A percentile compares a stretch with the other conserved stretches of the same genome.
Conservation (phyloP, 345 rosid genomes). For the Linum lewisii region DNA sequence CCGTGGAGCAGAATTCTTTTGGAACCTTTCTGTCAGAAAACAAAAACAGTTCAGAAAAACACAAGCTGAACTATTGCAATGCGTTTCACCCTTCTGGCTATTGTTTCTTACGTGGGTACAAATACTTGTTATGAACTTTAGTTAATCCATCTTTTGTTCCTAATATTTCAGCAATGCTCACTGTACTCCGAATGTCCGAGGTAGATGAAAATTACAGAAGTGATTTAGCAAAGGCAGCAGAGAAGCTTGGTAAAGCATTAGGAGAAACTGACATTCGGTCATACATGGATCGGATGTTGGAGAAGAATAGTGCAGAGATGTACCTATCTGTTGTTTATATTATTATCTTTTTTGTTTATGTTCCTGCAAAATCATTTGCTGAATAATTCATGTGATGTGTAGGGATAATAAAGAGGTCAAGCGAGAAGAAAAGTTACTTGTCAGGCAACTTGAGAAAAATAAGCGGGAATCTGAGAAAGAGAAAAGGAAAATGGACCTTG, state of each 20-base stretch:
- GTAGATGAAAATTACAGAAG: constrained; percentile 20
- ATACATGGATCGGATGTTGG: constrained; percentile 36
- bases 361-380: neutral
- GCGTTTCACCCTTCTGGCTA: neutral
- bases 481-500: constrained; percentile 62
- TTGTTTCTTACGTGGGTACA: neutral
- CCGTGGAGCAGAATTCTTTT: neutral
- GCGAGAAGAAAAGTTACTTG: constrained; percentile 44
- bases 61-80: neutral
- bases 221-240: constrained; percentile 38
- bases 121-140: neutral
- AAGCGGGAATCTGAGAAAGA: constrained; percentile 65
- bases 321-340: constrained; percentile 30
- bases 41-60: neutral
- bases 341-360: neutral
- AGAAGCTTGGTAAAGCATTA: constrained; percentile 51
- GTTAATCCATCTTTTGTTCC: constrained; percentile 15
- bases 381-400: constrained; percentile 3
- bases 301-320: constrained; percentile 48
- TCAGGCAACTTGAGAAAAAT: constrained; percentile 62
- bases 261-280: constrained; percentile 51
- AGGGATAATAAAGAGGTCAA: constrained; percentile 59
- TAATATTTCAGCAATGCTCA: constrained; percentile 49
- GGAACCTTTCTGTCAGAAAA: neutral
- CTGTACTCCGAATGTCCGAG: constrained; percentile 37